Conservation (phyloP, 2,329 filamentous ascomycete species). For the Pseudocercospora macadamiae region DNA sequence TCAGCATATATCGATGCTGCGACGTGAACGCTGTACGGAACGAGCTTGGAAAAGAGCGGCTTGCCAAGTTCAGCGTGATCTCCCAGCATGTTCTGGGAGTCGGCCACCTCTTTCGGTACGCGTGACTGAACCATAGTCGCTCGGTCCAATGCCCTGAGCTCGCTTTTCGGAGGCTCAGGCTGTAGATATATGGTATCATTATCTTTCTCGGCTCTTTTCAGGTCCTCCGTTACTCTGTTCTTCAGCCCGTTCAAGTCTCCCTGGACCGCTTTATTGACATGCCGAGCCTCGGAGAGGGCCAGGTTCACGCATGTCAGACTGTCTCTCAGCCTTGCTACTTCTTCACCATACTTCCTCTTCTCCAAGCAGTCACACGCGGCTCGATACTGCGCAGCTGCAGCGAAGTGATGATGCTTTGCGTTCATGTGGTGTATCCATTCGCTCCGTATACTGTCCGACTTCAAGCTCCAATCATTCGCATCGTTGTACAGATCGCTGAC, state of each 20-base stretch:
- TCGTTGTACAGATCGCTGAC: conserved; percentile 89
- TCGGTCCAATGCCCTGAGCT: conserved; percentile 81
- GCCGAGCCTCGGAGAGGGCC: conserved; percentile 79
- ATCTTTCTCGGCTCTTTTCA: conserved; percentile 92
- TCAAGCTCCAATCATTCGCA: conserved; percentile 82
- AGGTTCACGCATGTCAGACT: conserved; percentile 81
- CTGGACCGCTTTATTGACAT: conserved; percentile 78
- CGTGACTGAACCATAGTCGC: conserved; percentile 84
- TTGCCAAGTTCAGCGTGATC: conserved; percentile 76
- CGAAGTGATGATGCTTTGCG: conserved; percentile 96
- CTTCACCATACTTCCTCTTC: conserved; percentile 92
- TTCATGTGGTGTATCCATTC: conserved; percentile 98
- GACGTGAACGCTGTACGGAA: conserved; percentile 93
- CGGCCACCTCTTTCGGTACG: conserved; percentile 78
- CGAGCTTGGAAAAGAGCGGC: conserved; percentile 85
- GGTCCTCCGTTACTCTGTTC: conserved; percentile 77
- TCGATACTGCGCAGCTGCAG: conserved; percentile 89
- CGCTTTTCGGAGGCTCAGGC: conserved; percentile 82
- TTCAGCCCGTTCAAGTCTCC: conserved; percentile 84
- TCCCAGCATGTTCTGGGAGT: conserved; percentile 78
- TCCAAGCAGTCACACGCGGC: conserved; percentile 90
- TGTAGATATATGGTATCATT: conserved; percentile 94
- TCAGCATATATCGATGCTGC: conserved; percentile 96
- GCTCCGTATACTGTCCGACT: conserved; percentile 85
- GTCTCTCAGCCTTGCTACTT: conserved; percentile 83